Evolutionary conservation across 2,329 filamentous ascomycete species (phyloP).

Genomic region (Seiridium cupressi): DNA sequence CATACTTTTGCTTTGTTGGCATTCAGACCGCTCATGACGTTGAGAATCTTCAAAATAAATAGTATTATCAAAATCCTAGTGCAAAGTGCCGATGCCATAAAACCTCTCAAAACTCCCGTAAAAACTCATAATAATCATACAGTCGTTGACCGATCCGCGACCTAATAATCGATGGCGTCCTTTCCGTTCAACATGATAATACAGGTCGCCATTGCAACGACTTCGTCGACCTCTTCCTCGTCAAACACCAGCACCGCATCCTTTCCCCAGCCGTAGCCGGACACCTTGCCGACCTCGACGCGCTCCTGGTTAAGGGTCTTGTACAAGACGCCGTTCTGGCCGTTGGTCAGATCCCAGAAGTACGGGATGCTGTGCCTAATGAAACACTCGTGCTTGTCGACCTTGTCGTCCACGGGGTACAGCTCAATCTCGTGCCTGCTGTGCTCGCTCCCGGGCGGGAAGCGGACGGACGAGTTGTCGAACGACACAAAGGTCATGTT

Average conservation of each 20-base stretch:
- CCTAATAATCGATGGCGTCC: conserved; percentile 30
- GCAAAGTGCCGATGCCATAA: not conserved
- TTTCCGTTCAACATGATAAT: conserved; percentile 30
- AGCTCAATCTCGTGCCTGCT: conserved; percentile 29
- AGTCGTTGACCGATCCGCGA: not conserved
- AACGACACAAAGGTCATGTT: conserved; percentile 35
- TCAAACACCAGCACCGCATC: conserved; percentile 29
- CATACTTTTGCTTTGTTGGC: too few relatives aligned
- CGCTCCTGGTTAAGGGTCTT: conserved; percentile 32
- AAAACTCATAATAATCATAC: not conserved
- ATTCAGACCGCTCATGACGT: too few relatives aligned
- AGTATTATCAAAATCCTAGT: too few relatives aligned
- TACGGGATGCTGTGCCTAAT: conserved; percentile 30
- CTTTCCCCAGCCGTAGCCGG: conserved; percentile 28
- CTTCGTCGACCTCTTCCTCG: conserved; percentile 27
- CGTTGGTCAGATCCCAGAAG: conserved; percentile 32
- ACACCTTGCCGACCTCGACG: conserved; percentile 27
- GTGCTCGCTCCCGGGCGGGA: conserved; percentile 25
- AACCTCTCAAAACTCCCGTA: not conserved
- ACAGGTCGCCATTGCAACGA: conserved; percentile 27
- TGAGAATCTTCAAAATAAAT: too few relatives aligned
- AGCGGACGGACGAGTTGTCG: conserved; percentile 24
- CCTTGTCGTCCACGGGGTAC: conserved; percentile 25
- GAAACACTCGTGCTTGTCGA: conserved; percentile 30
- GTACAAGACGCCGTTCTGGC: conserved; percentile 27